Evolutionary conservation across 139 green algal genomes (phyloP).

Genomic region (Prasinococcaceae sp.): DNA sequence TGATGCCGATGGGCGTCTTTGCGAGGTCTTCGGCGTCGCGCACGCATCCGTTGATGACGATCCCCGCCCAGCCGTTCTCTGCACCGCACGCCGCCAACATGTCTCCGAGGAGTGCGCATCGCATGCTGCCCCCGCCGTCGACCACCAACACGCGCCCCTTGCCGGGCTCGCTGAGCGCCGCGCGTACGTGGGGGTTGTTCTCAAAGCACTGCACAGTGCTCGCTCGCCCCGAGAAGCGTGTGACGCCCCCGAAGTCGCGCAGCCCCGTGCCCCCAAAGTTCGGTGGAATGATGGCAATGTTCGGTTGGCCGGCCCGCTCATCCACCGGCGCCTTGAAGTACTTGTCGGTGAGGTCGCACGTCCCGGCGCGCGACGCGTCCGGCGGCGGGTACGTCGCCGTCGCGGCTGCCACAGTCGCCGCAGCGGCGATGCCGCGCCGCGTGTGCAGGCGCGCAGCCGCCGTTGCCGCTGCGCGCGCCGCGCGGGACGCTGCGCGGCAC

Average conservation of each 20-base stretch:
- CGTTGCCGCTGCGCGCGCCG: too few relatives aligned
- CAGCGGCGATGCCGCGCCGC: too few relatives aligned
- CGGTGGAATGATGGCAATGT: slow-evolving; percentile 23
- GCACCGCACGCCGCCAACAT: slow-evolving; percentile 52
- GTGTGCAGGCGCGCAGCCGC: too few relatives aligned
- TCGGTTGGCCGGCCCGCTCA: too few relatives aligned
- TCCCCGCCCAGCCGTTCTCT: slow-evolving; percentile 78
- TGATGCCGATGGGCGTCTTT: slow-evolving; percentile 70
- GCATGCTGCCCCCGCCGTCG: slow-evolving; percentile 65
- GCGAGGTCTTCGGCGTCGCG: slow-evolving; percentile 75
- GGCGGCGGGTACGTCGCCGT: too few relatives aligned
- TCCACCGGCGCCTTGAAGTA: slow-evolving; percentile 46
- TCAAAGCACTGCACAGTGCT: slow-evolving; percentile 79
- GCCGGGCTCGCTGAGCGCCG: slow-evolving; percentile 51
- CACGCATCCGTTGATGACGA: slow-evolving; percentile 90
- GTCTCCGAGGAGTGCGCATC: slow-evolving; percentile 87
- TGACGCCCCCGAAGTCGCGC: slow-evolving; percentile 57
- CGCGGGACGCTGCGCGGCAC: too few relatives aligned
- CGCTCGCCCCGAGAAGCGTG: slow-evolving; percentile 46
- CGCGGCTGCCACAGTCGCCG: too few relatives aligned
- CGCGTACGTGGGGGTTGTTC: slow-evolving; percentile 80
- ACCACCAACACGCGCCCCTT: slow-evolving; percentile 75
- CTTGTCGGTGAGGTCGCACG: slow-evolving; percentile 61
- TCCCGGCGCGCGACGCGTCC: too few relatives aligned
- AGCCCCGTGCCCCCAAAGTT: too few relatives aligned